Evolutionary conservation across 208 protist species (phyloP), one percentile per base, ranked within the genome.

Genomic region (Wallacemonas collosoma): DNA sequence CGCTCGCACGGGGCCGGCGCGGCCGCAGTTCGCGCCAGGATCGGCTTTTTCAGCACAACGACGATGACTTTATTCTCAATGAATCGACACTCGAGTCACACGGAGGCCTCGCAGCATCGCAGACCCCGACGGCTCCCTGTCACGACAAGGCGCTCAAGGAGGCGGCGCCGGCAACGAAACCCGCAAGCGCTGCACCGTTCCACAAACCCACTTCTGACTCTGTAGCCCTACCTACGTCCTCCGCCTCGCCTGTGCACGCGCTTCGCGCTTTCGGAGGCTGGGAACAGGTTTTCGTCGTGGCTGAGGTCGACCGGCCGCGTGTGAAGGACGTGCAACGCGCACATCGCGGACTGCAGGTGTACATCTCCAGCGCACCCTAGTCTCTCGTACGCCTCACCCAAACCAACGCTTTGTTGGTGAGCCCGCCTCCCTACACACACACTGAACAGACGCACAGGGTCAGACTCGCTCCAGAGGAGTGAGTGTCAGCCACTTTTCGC

Each of bases 201-300:
- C 26, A 26, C 26, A 26, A 26, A 26, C 26, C 26, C 26, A 0
- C 26, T 26, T 26, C 26, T 26, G 26, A 26, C 26, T 26, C 26
- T 26, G 26, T 26, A 26, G 26, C 26, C 26, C 26, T 26, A 26
- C 26, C 26, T 26, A 26, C 26, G 26, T 26, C 56, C 14, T 14
- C 36, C 14, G 1, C 56, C 7, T 26, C 56, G 7, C 17, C 56
- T n/a, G 36, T 2, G 14, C 38, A 79, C 51, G 79, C 83, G 15
- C 44, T 85, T 3, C 75, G 82, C 45, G 87, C 79, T 69, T 91
- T 90, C 61, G 56, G 77, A 47, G 85, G 88, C 0, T 86, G 80
- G 75, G 86, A 91, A 47, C 71, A 80, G 57, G 54, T 94, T 6
- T 79, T 81, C 65, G 40, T 65, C n/a, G 55, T 89, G 3, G 61